These are phyloP conservation scores for Penicillium samsonianum DNA, from an alignment of 495 filamentous ascomycete species.

Conservation along the genomic window DNA sequence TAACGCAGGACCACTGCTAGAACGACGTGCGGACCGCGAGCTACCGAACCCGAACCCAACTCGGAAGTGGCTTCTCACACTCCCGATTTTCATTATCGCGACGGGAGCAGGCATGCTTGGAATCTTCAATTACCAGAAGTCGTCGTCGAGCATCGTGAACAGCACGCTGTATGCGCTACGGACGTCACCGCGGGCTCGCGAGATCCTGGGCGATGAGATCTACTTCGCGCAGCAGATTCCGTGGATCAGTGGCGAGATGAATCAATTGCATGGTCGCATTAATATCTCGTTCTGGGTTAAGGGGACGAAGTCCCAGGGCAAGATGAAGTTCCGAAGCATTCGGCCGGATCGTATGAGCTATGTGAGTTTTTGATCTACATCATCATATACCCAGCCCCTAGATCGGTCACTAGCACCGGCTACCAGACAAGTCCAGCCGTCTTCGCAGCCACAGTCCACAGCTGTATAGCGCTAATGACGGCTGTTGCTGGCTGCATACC, in stretches of 20 bases:
- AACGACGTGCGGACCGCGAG: conserved; percentile 77
- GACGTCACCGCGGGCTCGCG: conserved; percentile 70
- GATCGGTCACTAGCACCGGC: no score
- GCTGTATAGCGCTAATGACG: no score
- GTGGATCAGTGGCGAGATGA: conserved; percentile 91
- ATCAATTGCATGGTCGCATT: conserved; percentile 90
- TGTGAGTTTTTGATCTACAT: conserved; percentile 58
- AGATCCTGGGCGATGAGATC: conserved; percentile 84
- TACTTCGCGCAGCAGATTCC: conserved; percentile 86
- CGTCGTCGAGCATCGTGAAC: conserved; percentile 75
- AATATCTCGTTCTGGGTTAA: conserved; percentile 86
- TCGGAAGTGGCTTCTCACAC: conserved; percentile 51
- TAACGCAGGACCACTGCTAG: conserved; percentile 69
- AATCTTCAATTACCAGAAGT: conserved; percentile 99
- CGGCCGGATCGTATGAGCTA: conserved; percentile 71
- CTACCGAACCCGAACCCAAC: conserved; percentile 55
- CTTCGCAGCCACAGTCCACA: no score
- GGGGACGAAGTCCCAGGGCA: conserved; percentile 68
- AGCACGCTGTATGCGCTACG: conserved; percentile 89
- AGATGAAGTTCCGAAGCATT: conserved; percentile 79
- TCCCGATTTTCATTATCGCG: conserved; percentile 59
- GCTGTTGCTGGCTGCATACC: no score
- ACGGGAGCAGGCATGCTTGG: conserved; percentile 68
- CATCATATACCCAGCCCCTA: no score
- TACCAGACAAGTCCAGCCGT: no score